Evolutionary conservation across 768 basidiomycete species (phyloP).

Genomic region (Jaapia argillacea): DNA sequence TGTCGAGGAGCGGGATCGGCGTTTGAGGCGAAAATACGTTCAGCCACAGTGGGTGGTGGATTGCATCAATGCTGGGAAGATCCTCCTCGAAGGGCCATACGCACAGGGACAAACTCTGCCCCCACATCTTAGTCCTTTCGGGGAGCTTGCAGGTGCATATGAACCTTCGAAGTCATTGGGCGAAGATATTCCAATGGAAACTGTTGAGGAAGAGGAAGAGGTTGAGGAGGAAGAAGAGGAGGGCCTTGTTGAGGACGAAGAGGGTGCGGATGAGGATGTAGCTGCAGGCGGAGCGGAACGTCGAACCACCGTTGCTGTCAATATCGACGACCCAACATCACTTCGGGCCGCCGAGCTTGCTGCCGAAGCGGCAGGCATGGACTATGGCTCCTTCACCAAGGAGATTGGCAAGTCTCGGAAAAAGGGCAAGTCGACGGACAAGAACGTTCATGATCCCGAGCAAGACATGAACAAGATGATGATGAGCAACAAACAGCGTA

Average conservation of each 20-base stretch:
- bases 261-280: slow-evolving; percentile 17
- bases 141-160: slow-evolving; percentile 69
- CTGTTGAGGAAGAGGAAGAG: slow-evolving; percentile 20
- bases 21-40: slow-evolving; percentile 70
- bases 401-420: slow-evolving; percentile 54
- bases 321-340: slow-evolving; percentile 49
- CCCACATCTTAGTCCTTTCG: slow-evolving; percentile 94
- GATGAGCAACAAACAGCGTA: slow-evolving; percentile 92
- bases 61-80: slow-evolving; percentile 80
- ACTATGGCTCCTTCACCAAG: slow-evolving; percentile 71
- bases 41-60: slow-evolving; percentile 99
- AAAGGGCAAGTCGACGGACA: slow-evolving; percentile 20
- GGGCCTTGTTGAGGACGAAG: slow-evolving; percentile 16
- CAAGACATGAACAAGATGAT: slow-evolving; percentile 95
- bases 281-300: slow-evolving; percentile 13
- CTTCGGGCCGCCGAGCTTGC: slow-evolving; percentile 84
- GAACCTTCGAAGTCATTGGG: slow-evolving; percentile 41
- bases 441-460: slow-evolving; percentile 28
- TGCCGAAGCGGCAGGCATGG: slow-evolving; percentile 82
- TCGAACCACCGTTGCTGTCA: slow-evolving; percentile 19
- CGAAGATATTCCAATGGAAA: slow-evolving; percentile 22
- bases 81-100: slow-evolving; percentile 81
- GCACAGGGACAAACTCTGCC: slow-evolving; percentile 79
- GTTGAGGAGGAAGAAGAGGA: slow-evolving; percentile 23
- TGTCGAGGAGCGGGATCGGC: slow-evolving; percentile 47